Evolutionary conservation across 225 moss, liverwort and hornwort species (phyloP).

Genomic region (Ulota crispa): DNA sequence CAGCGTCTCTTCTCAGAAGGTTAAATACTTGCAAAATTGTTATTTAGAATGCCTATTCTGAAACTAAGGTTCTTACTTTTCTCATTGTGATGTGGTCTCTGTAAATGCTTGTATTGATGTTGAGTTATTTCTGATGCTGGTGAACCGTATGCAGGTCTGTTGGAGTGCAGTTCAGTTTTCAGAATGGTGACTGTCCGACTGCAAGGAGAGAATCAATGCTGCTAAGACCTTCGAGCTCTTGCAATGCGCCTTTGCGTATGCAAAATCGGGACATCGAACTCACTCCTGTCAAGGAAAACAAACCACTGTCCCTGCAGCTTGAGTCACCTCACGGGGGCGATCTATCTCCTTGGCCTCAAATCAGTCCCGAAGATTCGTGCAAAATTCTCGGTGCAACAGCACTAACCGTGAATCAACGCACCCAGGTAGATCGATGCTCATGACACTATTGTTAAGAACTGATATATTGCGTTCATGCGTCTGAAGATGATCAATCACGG

Average conservation of each 20-base stretch:
- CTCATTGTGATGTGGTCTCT: background rate
- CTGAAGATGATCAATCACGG: background rate
- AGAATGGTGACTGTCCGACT: conserved; percentile 34
- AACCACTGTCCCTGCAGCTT: conserved; percentile 1
- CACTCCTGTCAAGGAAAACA: conserved; percentile 10
- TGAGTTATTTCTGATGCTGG: background rate
- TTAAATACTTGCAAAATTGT: background rate
- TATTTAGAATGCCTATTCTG: background rate
- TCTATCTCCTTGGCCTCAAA: conserved; percentile 42
- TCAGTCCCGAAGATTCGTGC: conserved; percentile 32
- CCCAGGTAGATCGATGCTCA: conserved; percentile 16
- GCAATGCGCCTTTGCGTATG: conserved; percentile 32
- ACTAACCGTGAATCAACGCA: conserved; percentile 23
- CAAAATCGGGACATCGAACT: conserved; percentile 22
- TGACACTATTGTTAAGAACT: background rate
- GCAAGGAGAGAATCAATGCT: conserved; percentile 33
- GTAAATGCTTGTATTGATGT: background rate
- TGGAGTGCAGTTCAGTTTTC: conserved; percentile 53
- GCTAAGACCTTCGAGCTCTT: conserved; percentile 39
- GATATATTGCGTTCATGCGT: background rate
- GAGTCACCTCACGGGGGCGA: conserved; percentile 35
- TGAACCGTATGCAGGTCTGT: conserved; percentile 29
- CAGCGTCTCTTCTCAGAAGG: conserved; percentile 44
- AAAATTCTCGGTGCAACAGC: conserved; percentile 24
- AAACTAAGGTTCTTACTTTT: background rate